Percentiles rank a stretch among this genome's conserved stretches.
phyloP scores from a whole-genome alignment of 1,139 yeast genomes.

The Pichia sp. region DNA sequence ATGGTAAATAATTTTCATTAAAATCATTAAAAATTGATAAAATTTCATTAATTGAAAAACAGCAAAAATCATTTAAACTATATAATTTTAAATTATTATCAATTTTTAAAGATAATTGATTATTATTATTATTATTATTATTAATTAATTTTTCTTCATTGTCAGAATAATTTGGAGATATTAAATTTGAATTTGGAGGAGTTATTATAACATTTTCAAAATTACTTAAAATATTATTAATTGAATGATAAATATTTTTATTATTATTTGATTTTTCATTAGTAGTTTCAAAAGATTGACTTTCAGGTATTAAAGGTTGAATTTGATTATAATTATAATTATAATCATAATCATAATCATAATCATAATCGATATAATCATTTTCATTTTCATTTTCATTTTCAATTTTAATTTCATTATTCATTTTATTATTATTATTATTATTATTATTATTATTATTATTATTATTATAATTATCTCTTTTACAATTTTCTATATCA shows the following conservation, averaged over 20 bases:
- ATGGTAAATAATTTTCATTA: slow-evolving; percentile 18
- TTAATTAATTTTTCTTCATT: background rate
- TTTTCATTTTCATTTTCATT: background rate
- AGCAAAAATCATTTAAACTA: slow-evolving; percentile 6
- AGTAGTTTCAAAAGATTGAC: too few species aligned
- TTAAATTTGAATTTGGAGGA: slow-evolving; percentile 7
- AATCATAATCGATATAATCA: too few species aligned
- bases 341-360: too few species aligned
- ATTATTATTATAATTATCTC: background rate
- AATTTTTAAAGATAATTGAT: too few species aligned
- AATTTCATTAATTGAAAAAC: slow-evolving; percentile 10
- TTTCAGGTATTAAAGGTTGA: too few species aligned
- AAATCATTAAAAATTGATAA: slow-evolving; percentile 15
- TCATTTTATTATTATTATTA: too few species aligned
- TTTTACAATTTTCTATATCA: slow-evolving; percentile 18
- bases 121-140: background rate
- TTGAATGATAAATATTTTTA: slow-evolving; percentile 1
- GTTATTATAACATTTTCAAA: slow-evolving; percentile 7
- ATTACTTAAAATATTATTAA: slow-evolving; percentile 8
- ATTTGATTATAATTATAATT: too few species aligned
- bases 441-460: too few species aligned
- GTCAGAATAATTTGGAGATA: slow-evolving; percentile 5
- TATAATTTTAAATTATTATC: background rate
- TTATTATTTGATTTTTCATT: background rate
- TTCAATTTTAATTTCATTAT: background rate